Conservation (phyloP, 805 yeast species). For the Ogataea corticis region DNA sequence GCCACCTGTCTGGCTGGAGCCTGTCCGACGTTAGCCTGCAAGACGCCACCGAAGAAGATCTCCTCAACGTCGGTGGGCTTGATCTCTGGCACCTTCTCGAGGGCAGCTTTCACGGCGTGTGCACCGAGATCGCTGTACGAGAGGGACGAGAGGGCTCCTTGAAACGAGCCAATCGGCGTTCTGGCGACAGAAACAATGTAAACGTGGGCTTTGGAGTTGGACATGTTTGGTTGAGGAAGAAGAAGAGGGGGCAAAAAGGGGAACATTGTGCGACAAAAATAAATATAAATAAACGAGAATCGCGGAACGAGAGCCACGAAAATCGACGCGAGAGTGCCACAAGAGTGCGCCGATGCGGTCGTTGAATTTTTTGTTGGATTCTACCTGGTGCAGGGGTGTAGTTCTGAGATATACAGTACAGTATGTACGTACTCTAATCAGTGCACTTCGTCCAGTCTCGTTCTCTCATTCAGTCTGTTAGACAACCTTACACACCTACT, state of each 20-base stretch:
- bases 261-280: neutral
- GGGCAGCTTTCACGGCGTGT: conserved; percentile 86
- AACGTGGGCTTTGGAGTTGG: conserved; percentile 44
- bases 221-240: neutral
- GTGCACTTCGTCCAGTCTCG: no score
- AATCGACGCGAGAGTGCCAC: no score
- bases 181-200: conserved; percentile 90
- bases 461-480: no score
- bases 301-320: no score
- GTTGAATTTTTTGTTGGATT: no score
- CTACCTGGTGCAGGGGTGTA: no score
- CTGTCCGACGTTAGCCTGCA: conserved; percentile 93
- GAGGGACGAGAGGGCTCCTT: conserved; percentile 75
- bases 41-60: conserved; percentile 87
- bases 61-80: conserved; percentile 81
- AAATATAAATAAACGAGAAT: no score
- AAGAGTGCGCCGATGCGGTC: no score
- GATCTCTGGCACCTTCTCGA: conserved; percentile 79
- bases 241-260: neutral
- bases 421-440: no score
- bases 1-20: conserved; percentile 99
- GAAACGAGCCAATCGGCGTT: conserved; percentile 96
- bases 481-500: no score
- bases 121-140: conserved; percentile 86
- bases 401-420: no score